Conservation (phyloP, 192 early-diverging fungal species). For the Backusella macrospora region DNA sequence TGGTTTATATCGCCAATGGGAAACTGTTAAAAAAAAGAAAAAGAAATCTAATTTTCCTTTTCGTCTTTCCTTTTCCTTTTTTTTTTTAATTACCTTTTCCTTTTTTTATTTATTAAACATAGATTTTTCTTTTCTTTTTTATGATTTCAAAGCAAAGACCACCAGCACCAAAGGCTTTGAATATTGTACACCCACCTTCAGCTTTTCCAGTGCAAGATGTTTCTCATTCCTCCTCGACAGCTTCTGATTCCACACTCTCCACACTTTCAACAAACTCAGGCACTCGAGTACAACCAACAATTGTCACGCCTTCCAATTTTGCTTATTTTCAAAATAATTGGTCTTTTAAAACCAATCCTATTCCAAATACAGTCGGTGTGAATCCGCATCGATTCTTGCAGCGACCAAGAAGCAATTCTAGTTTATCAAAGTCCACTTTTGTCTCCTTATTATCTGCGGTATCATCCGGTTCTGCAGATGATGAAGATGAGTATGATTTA, state of each 20-base stretch:
- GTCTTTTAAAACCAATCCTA: conserved; percentile 2
- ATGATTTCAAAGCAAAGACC: conserved; percentile 19
- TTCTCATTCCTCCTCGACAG: conserved; percentile 35
- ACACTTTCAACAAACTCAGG: conserved; percentile 24
- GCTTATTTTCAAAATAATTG: conserved; percentile 21
- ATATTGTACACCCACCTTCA: conserved; percentile 33
- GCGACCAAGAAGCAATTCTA: conserved; percentile 28
- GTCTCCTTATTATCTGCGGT: conserved; percentile 15
- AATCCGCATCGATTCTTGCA: conserved; percentile 25
- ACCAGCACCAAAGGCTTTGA: conserved; percentile 36
- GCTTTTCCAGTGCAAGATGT: conserved; percentile 22
- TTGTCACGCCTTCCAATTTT: conserved; percentile 26
- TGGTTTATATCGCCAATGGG: background rate
- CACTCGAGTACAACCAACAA: conserved; percentile 27
- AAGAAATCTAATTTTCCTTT: background rate
- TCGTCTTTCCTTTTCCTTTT: background rate
- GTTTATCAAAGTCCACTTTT: conserved; percentile 25
- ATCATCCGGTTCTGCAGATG: conserved; percentile 2
- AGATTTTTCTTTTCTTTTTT: background rate
- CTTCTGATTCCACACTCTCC: conserved; percentile 26
- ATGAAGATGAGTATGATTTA: conserved; percentile 19
- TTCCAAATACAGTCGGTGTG: conserved; percentile 18
- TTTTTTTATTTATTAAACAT: background rate
- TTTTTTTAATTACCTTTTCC: conserved; percentile 7
- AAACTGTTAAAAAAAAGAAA: conserved; percentile 8